Evolutionary conservation across 352 stramenopile genomes (phyloP), one percentile per base, ranked within the genome.

Genomic region (Pythium insidiosum): DNA sequence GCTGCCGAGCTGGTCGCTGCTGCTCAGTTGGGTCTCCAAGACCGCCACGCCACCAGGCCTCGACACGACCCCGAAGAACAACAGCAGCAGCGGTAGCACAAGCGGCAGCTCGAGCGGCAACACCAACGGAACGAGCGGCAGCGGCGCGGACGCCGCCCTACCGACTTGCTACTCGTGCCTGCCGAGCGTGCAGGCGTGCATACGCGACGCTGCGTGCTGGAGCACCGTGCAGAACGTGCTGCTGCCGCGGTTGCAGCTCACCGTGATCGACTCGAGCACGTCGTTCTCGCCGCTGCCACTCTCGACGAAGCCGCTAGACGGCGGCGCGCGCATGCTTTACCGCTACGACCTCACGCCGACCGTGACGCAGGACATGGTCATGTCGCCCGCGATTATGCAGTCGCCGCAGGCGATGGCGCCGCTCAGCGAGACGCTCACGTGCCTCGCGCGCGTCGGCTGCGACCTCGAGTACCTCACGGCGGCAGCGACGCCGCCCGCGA

Each of bases 401-500:
- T 42, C 31, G 12, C 4, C 30, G 0, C 13, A 6, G 22, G 50
- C 44, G 9, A 51, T 33, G 45, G 6, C 28, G 0, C 10, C 22
- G 2, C 54, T 56, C 30, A 46, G 40, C 1, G 46, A 52, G 20
- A 39, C 52, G 5, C 23, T 61, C 15, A 6, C 19, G 21, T 61
- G 53, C 33, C 22, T 61, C 23, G 28, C 12, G 0, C 16, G 6
- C 0, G 15, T 12, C 0, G 0, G 4, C 16, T 61, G 53, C 25
- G 53, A 61, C 29, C 12, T 56, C 0, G 37, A 56, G 30, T 51
- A 30, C 23, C 55, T 61, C 46, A 24, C 31, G 26, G 42, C 29
- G 20, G 53, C 53, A 12, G 9, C 37, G 12, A 25, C 31, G 13
- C 40, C 53, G 6, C 53, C 53, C 1, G 53, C 53, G 6, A 61